Conservation (phyloP, 352 stramenopile species). For the Pythium guiyangense region DNA sequence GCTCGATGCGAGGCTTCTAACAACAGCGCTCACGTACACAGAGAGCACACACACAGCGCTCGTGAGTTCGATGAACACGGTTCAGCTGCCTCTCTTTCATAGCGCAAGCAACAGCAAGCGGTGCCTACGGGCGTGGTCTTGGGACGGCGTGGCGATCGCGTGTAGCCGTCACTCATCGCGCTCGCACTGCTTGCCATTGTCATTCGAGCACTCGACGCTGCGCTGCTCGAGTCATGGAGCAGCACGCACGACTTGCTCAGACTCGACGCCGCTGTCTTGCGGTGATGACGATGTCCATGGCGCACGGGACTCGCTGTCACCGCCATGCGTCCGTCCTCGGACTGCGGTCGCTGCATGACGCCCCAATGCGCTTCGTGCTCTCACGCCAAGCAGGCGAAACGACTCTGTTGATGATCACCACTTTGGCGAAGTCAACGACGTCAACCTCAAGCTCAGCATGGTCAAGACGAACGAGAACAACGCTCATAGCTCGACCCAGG, state of each 20-base stretch:
- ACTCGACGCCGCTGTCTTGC: constrained; percentile 1
- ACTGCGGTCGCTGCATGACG: constrained; percentile 8
- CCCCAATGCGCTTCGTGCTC: neutral
- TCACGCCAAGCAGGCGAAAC: neutral
- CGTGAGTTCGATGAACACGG: neutral
- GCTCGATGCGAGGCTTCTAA: constrained; percentile 41
- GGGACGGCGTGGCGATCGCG: constrained; percentile 18
- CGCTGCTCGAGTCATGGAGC: constrained; percentile 1
- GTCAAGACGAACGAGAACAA: too few relatives aligned
- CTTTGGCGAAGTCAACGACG: too few relatives aligned
- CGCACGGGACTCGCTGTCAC: neutral
- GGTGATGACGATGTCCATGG: neutral
- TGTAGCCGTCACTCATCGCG: neutral
- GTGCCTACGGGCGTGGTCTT: constrained; percentile 32
- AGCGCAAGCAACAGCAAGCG: neutral
- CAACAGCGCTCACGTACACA: neutral
- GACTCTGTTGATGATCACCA: neutral
- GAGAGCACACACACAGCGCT: neutral
- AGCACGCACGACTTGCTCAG: constrained; percentile 16
- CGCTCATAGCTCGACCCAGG: too few relatives aligned
- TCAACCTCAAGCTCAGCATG: too few relatives aligned
- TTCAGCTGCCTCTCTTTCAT: neutral
- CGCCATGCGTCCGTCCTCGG: constrained; percentile 2
- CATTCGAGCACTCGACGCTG: too few relatives aligned
- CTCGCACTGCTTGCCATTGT: neutral